Conservation (phyloP, 2,329 filamentous ascomycete genomes). For the Penicillium sp. region DNA sequence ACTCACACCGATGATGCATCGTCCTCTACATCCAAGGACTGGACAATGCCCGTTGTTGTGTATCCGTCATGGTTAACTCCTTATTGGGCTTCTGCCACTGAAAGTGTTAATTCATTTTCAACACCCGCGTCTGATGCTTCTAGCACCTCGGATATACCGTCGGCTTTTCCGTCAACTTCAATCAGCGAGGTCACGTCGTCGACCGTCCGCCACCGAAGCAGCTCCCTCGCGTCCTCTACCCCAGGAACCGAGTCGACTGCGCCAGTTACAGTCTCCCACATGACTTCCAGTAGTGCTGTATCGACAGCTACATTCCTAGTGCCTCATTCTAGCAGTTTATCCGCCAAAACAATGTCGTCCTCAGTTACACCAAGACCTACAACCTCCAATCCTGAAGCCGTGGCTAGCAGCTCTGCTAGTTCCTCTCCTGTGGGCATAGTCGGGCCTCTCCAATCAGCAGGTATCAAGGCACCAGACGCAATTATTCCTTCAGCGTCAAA, state of each 20-base stretch:
- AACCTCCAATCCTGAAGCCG: neutral
- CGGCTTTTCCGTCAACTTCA: neutral
- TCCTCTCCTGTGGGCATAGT: neutral
- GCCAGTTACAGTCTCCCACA: neutral
- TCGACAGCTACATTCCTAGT: neutral
- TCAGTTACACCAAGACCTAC: neutral
- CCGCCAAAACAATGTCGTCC: neutral
- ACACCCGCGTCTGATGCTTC: neutral
- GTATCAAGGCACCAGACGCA: neutral
- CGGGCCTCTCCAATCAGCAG: neutral
- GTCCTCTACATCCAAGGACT: neutral
- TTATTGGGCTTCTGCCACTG: neutral
- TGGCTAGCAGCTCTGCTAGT: neutral
- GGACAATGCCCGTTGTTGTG: neutral
- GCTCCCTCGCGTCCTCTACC: neutral
- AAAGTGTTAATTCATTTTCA: neutral
- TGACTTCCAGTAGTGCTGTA: neutral
- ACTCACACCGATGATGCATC: neutral
- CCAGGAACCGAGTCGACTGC: neutral
- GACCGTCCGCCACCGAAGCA: neutral
- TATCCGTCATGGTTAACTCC: neutral
- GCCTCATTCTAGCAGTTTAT: neutral
- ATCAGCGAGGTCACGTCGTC: neutral
- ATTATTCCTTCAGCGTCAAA: neutral
- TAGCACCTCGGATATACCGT: neutral